A percentile compares a stretch with the other conserved stretches of the same genome.
Conservation (phyloP, 768 basidiomycete species). For the Clavulina sp. region DNA sequence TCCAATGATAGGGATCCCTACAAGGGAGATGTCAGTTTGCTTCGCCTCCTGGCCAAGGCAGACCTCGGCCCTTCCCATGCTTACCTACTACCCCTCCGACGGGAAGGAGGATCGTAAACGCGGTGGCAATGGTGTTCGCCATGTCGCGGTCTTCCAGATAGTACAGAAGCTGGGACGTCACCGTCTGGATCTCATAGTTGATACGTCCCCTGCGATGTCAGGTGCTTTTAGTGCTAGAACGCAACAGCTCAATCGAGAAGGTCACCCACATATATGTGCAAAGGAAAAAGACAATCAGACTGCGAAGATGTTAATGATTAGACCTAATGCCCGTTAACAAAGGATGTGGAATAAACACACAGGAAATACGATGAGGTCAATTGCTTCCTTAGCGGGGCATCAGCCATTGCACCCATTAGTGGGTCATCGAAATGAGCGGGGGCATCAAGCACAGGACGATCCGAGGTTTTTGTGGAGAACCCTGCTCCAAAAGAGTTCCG, state of each 20-base stretch:
- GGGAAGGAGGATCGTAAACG: constrained; percentile 23
- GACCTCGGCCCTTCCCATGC: constrained; percentile 3
- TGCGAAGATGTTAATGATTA: background rate
- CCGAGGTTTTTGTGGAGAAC: too few relatives aligned
- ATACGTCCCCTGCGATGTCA: constrained; percentile 13
- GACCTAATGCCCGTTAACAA: background rate
- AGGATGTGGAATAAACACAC: background rate
- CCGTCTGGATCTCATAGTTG: constrained; percentile 23
- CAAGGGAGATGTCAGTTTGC: constrained; percentile 7
- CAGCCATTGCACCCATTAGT: background rate
- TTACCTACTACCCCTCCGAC: constrained; percentile 20
- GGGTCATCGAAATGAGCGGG: background rate
- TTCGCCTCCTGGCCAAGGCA: background rate
- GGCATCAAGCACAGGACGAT: too few relatives aligned
- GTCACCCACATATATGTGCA: constrained; percentile 19
- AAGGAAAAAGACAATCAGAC: constrained; percentile 17
- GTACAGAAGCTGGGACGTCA: constrained; percentile 17
- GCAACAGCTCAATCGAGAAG: too few relatives aligned
- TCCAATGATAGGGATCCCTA: constrained; percentile 10
- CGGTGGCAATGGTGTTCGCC: constrained; percentile 17
- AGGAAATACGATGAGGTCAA: background rate
- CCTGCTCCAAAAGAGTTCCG: too few relatives aligned
- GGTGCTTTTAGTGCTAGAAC: too few relatives aligned
- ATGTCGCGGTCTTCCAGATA: constrained; percentile 15
- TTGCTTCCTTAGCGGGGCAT: background rate